These are phyloP conservation scores for Pseudocercospora fuligena DNA, from an alignment of 2,329 filamentous ascomycete genomes.

Conservation along the genomic window DNA sequence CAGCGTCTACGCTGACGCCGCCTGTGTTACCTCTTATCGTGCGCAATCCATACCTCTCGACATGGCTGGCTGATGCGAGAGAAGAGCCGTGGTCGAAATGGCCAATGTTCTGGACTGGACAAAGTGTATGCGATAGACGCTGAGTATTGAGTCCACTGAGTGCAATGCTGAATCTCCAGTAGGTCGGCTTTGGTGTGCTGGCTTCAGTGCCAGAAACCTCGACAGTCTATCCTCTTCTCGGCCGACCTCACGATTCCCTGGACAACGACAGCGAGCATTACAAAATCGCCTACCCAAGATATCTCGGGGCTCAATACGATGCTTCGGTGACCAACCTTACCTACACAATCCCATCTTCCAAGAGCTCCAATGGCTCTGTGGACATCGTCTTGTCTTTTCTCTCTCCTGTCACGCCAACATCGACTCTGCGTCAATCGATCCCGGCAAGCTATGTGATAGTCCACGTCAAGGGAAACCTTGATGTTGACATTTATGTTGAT, in stretches of 20 bases:
- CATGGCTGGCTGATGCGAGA: conserved; percentile 68
- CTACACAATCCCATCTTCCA: conserved; percentile 60
- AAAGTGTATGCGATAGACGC: conserved; percentile 54
- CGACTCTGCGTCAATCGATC: conserved; percentile 77
- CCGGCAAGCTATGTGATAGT: conserved; percentile 82
- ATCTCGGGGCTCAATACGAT: conserved; percentile 67
- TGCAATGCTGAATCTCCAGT: conserved; percentile 20
- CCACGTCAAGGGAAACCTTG: conserved; percentile 67
- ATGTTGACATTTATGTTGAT: conserved; percentile 54
- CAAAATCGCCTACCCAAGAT: conserved; percentile 62
- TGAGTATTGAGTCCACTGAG: background rate
- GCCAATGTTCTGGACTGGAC: conserved; percentile 84
- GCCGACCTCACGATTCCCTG: conserved; percentile 68
- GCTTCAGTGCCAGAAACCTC: conserved; percentile 65
- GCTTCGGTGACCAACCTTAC: conserved; percentile 73
- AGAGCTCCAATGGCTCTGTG: conserved; percentile 42
- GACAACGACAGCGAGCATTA: conserved; percentile 53
- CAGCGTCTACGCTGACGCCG: conserved; percentile 61
- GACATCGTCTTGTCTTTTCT: conserved; percentile 69
- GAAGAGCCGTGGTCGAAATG: conserved; percentile 79
- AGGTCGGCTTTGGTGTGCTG: conserved; percentile 67
- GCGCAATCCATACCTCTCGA: conserved; percentile 57
- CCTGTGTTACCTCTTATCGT: conserved; percentile 57
- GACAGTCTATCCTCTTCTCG: conserved; percentile 67
- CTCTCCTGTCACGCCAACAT: conserved; percentile 80